These are phyloP conservation scores for Lactuca saligna DNA, from an alignment of 129 eudicot species.

Conservation along the genomic window DNA sequence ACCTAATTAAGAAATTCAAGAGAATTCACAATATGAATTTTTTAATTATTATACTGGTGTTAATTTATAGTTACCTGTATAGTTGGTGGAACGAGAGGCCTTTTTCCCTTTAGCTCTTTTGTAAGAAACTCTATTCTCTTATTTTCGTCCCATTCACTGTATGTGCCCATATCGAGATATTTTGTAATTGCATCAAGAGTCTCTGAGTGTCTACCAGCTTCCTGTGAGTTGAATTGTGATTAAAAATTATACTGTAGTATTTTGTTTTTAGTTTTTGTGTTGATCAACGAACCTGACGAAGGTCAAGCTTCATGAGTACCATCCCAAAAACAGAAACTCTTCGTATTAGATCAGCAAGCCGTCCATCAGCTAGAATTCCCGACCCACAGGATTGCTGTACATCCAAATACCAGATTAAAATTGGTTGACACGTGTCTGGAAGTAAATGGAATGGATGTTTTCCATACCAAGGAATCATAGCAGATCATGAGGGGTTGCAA, in stretches of 20 bases:
- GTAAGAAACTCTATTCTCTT: constrained; percentile 66
- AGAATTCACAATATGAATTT: constrained; percentile 2
- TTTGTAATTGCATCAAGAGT: constrained; percentile 86
- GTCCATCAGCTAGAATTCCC: constrained; percentile 91
- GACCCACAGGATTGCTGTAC: constrained; percentile 84
- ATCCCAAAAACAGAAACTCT: constrained; percentile 89
- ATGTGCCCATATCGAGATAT: constrained; percentile 82
- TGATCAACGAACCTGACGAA: constrained; percentile 74
- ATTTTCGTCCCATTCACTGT: constrained; percentile 92
- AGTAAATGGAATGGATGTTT: background rate
- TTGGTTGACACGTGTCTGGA: too few species aligned
- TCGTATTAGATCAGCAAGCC: constrained; percentile 90
- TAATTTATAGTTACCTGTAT: constrained; percentile 52
- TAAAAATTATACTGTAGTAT: background rate
- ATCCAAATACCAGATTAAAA: too few species aligned
- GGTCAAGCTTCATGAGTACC: constrained; percentile 94
- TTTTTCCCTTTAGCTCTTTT: constrained; percentile 87
- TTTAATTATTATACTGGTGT: too few species aligned
- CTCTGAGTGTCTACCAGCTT: constrained; percentile 85
- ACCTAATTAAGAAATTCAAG: constrained; percentile 46
- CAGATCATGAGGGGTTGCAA: constrained; percentile 76
- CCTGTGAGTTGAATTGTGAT: constrained; percentile 41
- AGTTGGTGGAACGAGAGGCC: constrained; percentile 81
- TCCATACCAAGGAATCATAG: constrained; percentile 82
- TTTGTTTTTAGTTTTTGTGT: background rate